Evolutionary conservation across 768 basidiomycete genomes (phyloP).

Genomic region (Mycena venus): DNA sequence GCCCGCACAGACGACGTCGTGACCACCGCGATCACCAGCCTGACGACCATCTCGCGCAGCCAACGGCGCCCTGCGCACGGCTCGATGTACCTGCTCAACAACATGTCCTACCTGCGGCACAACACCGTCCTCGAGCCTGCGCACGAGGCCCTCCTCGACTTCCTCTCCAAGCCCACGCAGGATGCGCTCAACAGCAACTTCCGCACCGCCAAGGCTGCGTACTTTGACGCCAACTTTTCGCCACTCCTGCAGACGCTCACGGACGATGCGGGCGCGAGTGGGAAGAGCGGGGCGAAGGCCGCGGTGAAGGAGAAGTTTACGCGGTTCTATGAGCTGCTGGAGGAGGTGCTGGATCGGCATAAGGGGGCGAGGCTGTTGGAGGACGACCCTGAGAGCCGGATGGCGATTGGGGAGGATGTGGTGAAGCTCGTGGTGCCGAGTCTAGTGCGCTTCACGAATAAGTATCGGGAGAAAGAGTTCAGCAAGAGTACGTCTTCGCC

Average conservation of each 20-base stretch:
- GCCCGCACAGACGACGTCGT: constrained; percentile 76
- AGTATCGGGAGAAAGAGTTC: constrained; percentile 84
- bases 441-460: constrained; percentile 80
- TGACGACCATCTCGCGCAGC: constrained; percentile 73
- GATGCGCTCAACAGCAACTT: constrained; percentile 79
- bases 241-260: constrained; percentile 79
- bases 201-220: constrained; percentile 85
- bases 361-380: constrained; percentile 75
- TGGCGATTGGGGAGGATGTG: constrained; percentile 78
- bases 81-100: constrained; percentile 86
- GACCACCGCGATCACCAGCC: constrained; percentile 68
- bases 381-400: constrained; percentile 74
- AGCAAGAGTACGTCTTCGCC: constrained; percentile 75
- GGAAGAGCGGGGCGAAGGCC: constrained; percentile 64
- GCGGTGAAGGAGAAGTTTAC: constrained; percentile 88
- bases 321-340: constrained; percentile 83
- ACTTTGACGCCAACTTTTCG: constrained; percentile 87
- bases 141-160: constrained; percentile 58
- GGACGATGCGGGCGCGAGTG: constrained; percentile 65
- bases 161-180: constrained; percentile 72
- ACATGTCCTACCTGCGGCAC: constrained; percentile 76
- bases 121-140: constrained; percentile 68
- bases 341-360: constrained; percentile 85
- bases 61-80: constrained; percentile 74
- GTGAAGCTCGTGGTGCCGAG: constrained; percentile 83